Base-by-base conservation (phyloP, 2,329 filamentous ascomycete species). In the Colletotrichum kahawae region DNA sequence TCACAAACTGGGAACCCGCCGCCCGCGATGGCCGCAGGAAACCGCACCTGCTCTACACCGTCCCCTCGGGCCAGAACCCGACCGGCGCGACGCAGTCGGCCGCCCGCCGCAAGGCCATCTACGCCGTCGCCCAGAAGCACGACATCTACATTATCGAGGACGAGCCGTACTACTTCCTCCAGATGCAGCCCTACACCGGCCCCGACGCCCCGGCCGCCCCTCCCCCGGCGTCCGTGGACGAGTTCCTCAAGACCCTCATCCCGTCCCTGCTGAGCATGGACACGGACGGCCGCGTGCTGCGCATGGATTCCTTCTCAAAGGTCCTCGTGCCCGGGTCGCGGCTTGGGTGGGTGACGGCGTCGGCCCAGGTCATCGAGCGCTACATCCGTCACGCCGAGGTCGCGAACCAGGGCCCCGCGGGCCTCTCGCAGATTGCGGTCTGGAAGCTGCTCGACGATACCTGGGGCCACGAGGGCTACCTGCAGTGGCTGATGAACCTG, bases 231-330 rank as follows among this genome's bases (percentile, higher is more conserved):
- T 91, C 86, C 14, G 90, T 95, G 70, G 90, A 93, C 5, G 92
- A 93, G 13, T 98, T 98, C 83, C 86, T 98, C 74, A 87, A 89
- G 13, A 87, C 90, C 4, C 89, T 98, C 7, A 88, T 95, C 6
- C 95, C 95, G 1, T 94, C 93, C 3, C 92, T 94, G 70, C 88
- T 98, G 36, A 94, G 92, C 84, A 89, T 98, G 79, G 96, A 98
- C 82, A 88, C 91, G 1, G 95, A 98, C 82, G 96, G 96, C 9
- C 93, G 96, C 76, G 96, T 98, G 43, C 89, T 98, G 86, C 94
- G 96, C 43, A 90, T 98, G 84, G 96, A 98, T 82, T 98, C 95
- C 0, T 97, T 98, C 85, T 97, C 95, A 80, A 98, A 98, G 86
- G 95, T 98, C 2, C 89, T 98, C 36, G 90, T 95, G 0, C 96